These are phyloP conservation scores for Ophiostoma triangulosporum DNA, from an alignment of 2,329 filamentous ascomycete species.

Conservation along the genomic window DNA sequence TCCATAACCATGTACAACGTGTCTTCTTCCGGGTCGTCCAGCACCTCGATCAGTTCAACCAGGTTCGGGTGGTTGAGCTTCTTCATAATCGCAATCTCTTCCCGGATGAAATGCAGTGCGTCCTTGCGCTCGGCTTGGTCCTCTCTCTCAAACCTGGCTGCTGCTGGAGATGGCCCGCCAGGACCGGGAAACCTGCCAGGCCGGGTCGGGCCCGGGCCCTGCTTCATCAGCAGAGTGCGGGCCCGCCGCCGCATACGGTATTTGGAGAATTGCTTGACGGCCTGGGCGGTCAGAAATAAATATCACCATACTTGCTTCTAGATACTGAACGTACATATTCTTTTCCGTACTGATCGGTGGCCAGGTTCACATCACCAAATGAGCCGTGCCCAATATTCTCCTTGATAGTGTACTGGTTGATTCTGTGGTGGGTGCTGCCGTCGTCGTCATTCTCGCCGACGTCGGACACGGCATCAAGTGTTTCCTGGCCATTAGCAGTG, in stretches of 20 bases:
- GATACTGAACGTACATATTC: slow-evolving; percentile 61
- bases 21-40: slow-evolving; percentile 91
- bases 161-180: slow-evolving; percentile 10
- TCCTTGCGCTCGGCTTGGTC: slow-evolving; percentile 49
- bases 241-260: slow-evolving; percentile 75
- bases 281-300: slow-evolving; percentile 34
- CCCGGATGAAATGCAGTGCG: slow-evolving; percentile 74
- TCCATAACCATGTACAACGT: slow-evolving; percentile 98
- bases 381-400: slow-evolving; percentile 96
- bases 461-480: slow-evolving; percentile 75
- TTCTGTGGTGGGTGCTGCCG: slow-evolving; percentile 65
- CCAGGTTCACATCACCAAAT: slow-evolving; percentile 85
- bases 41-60: slow-evolving; percentile 83
- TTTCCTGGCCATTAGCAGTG: slow-evolving; percentile 48
- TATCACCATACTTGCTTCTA: not conserved
- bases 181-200: slow-evolving; percentile 35
- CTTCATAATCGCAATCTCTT: slow-evolving; percentile 99
- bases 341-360: slow-evolving; percentile 75
- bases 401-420: slow-evolving; percentile 90
- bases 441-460: slow-evolving; percentile 77
- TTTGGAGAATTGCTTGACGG: slow-evolving; percentile 96
- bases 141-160: slow-evolving; percentile 18
- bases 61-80: slow-evolving; percentile 90
- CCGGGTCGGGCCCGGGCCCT: slow-evolving; percentile 33
- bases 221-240: slow-evolving; percentile 70